A percentile compares a stretch with the other conserved stretches of the same genome.
Conservation (phyloP, 1,139 yeast species). For the Geotrichum siamense region DNA sequence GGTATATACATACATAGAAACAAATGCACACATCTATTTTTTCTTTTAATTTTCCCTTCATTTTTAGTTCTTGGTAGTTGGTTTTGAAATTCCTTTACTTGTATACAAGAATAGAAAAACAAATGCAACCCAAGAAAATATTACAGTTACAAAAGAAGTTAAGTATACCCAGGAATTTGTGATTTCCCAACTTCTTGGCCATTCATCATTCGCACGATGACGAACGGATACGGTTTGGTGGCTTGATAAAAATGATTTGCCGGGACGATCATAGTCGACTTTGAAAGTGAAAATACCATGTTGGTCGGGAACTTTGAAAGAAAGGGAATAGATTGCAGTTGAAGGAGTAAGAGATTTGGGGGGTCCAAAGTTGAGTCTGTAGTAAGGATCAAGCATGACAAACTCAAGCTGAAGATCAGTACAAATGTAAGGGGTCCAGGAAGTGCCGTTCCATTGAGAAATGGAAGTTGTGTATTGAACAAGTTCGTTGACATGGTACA, state of each 20-base stretch:
- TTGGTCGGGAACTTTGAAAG: constrained; percentile 82
- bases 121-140: constrained; percentile 68
- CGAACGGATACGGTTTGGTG: constrained; percentile 74
- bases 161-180: constrained; percentile 90
- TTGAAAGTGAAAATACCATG: constrained; percentile 93
- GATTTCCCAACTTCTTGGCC: constrained; percentile 87
- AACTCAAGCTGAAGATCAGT: constrained; percentile 73
- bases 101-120: constrained; percentile 55
- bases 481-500: constrained; percentile 65
- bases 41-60: too few species aligned
- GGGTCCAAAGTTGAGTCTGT: constrained; percentile 49
- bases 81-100: too few species aligned
- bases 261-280: constrained; percentile 74
- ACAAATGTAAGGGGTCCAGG: constrained; percentile 65
- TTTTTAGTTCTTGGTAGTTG: too few species aligned
- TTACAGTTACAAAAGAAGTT: constrained; percentile 61
- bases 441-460: constrained; percentile 51
- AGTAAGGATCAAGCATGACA: constrained; percentile 91
- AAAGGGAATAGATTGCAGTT: constrained; percentile 42
- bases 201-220: constrained; percentile 94
- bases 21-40: too few species aligned
- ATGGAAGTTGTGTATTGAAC: constrained; percentile 48
- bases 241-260: constrained; percentile 60
- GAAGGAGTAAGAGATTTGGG: constrained; percentile 27
- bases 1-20: too few species aligned